Percentiles rank a stretch among this genome's conserved stretches.
These are phyloP conservation scores for Seminavis robusta DNA, from an alignment of 108 stramenopile species.

Conservation along the genomic window DNA sequence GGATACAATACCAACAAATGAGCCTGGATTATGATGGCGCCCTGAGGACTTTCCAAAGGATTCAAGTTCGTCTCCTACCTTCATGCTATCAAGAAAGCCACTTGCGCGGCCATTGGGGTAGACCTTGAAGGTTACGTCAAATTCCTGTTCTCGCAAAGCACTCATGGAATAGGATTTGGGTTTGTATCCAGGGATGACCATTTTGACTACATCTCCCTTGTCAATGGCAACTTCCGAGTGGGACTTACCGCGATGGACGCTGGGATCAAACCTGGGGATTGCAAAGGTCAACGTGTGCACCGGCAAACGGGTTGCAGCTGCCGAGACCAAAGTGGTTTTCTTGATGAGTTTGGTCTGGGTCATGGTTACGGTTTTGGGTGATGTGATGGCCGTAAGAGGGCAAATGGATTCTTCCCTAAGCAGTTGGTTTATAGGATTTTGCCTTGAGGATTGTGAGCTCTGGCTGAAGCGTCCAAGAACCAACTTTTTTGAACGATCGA, in stretches of 20 bases:
- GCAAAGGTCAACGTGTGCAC: slow-evolving; percentile 18
- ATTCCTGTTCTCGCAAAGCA: slow-evolving; percentile 16
- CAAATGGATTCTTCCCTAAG: too few species aligned
- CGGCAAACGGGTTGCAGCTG: not conserved
- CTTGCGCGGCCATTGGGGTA: slow-evolving; percentile 21
- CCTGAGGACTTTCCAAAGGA: slow-evolving; percentile 5
- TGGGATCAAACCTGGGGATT: not conserved
- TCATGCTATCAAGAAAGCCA: slow-evolving; percentile 15
- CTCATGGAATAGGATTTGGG: slow-evolving; percentile 20
- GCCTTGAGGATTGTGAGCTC: too few species aligned
- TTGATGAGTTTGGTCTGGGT: slow-evolving; percentile 10
- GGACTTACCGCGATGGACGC: not conserved
- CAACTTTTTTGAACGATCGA: too few species aligned
- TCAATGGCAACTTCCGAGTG: slow-evolving; percentile 10
- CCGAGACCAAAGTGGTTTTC: slow-evolving; percentile 3
- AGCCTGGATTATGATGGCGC: not conserved
- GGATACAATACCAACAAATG: slow-evolving; percentile 5
- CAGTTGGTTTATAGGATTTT: too few species aligned
- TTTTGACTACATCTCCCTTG: slow-evolving; percentile 17
- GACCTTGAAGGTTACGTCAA: slow-evolving; percentile 19
- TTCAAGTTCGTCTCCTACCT: slow-evolving; percentile 5
- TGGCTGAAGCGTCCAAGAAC: too few species aligned
- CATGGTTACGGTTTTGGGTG: too few species aligned
- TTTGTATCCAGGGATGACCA: slow-evolving; percentile 22
- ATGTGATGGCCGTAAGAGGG: too few species aligned